Evolutionary conservation across 371 early-diverging fungal genomes (phyloP).

Genomic region (Lichtheimia corymbifera): DNA sequence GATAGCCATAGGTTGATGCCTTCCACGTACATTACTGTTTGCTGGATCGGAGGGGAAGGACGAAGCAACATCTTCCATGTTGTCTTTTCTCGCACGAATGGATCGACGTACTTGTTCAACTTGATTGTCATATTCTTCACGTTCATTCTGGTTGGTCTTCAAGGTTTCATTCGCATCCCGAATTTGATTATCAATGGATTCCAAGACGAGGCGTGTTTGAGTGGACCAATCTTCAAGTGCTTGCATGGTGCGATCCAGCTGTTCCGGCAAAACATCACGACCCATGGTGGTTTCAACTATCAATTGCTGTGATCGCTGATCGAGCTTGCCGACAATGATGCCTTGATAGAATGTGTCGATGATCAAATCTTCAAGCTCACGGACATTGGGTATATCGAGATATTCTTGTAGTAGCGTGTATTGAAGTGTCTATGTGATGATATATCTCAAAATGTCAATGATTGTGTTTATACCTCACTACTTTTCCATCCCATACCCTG

Average conservation of each 20-base stretch:
- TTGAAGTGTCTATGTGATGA: constrained; percentile 51
- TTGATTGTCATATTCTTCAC: constrained; percentile 45
- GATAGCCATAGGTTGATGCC: constrained; percentile 2
- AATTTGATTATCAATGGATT: constrained; percentile 70
- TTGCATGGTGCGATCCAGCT: constrained; percentile 56
- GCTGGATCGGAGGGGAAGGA: not conserved
- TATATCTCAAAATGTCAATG: not conserved
- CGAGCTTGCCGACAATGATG: constrained; percentile 76
- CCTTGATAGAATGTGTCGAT: constrained; percentile 86
- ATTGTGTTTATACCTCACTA: not conserved
- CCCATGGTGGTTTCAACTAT: constrained; percentile 84
- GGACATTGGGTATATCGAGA: constrained; percentile 72
- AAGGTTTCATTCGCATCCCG: constrained; percentile 54
- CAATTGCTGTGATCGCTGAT: constrained; percentile 75
- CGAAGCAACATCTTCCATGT: constrained; percentile 13
- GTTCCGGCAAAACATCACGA: constrained; percentile 73
- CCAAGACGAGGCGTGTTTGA: constrained; percentile 56
- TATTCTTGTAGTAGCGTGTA: constrained; percentile 67
- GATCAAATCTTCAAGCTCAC: constrained; percentile 83
- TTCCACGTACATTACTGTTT: not conserved
- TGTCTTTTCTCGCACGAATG: constrained; percentile 17
- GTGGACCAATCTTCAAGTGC: constrained; percentile 63
- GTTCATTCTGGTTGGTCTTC: constrained; percentile 56
- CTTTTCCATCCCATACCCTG: constrained; percentile 40
- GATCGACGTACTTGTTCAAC: constrained; percentile 53